phyloP scores from a whole-genome alignment of 2,329 filamentous ascomycete species.

The Cladosporium sp. region DNA sequence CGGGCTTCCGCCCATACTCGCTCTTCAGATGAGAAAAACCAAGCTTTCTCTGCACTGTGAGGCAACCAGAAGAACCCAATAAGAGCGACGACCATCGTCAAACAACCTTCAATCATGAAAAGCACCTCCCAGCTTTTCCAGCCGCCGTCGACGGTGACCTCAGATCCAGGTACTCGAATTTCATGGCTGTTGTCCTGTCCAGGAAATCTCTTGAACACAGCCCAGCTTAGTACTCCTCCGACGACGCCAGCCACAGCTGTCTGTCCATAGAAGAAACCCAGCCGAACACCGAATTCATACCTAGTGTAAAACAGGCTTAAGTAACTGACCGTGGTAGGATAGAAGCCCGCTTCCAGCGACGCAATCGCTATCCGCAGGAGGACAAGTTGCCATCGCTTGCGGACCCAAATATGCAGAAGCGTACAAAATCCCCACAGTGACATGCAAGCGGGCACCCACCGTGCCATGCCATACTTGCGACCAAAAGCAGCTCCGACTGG shows the following conservation, averaged over 20 bases:
- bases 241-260: slow-evolving; percentile 54
- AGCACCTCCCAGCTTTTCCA: slow-evolving; percentile 51
- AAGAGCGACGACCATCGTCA: slow-evolving; percentile 45
- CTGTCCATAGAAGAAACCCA: slow-evolving; percentile 56
- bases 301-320: slow-evolving; percentile 56
- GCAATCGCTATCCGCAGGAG: slow-evolving; percentile 44
- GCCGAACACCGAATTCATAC: slow-evolving; percentile 52
- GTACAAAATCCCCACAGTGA: slow-evolving; percentile 50
- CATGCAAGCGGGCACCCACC: slow-evolving; percentile 57
- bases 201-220: slow-evolving; percentile 44
- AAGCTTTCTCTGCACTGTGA: slow-evolving; percentile 46
- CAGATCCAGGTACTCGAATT: not conserved
- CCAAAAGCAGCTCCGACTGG: slow-evolving; percentile 56
- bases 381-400: slow-evolving; percentile 45
- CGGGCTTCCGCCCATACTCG: slow-evolving; percentile 45
- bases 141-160: not conserved
- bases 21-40: slow-evolving; percentile 48
- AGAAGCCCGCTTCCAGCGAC: slow-evolving; percentile 53
- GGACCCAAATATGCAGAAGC: slow-evolving; percentile 45
- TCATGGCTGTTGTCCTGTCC: not conserved
- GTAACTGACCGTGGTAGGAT: slow-evolving; percentile 56
- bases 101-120: slow-evolving; percentile 46
- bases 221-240: slow-evolving; percentile 51
- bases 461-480: slow-evolving; percentile 51
- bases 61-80: slow-evolving; percentile 50